Conservation (phyloP, 2,329 filamentous ascomycete species). For the Phaeoacremonium minimum region DNA sequence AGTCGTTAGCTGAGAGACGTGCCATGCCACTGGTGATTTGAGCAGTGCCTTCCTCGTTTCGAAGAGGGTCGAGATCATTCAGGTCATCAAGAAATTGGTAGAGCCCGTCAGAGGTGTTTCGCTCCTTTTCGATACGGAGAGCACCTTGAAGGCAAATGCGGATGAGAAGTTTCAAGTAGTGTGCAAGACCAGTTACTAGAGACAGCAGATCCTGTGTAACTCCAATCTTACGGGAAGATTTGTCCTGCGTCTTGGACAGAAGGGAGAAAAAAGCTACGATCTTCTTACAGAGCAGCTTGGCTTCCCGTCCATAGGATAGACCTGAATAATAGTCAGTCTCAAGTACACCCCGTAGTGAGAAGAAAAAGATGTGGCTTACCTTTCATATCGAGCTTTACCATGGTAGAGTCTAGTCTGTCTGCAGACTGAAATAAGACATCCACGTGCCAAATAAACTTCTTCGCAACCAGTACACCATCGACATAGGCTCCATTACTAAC, state of each 20-base stretch:
- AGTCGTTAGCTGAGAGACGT: conserved; percentile 67
- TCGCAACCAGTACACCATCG: conserved; percentile 90
- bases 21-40: conserved; percentile 64
- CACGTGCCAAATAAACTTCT: conserved; percentile 93
- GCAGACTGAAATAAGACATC: conserved; percentile 88
- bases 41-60: conserved; percentile 58
- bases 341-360: conserved; percentile 8
- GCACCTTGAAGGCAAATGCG: conserved; percentile 94
- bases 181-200: conserved; percentile 89
- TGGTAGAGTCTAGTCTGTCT: conserved; percentile 74
- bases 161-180: conserved; percentile 96
- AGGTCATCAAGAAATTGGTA: conserved; percentile 81
- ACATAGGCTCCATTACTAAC: conserved; percentile 97
- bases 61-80: conserved; percentile 73
- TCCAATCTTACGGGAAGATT: conserved; percentile 81
- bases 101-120: conserved; percentile 67
- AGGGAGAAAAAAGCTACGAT: conserved; percentile 97
- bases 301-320: conserved; percentile 87
- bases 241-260: conserved; percentile 90
- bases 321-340: conserved; percentile 42
- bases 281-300: conserved; percentile 99
- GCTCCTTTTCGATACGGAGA: conserved; percentile 84
- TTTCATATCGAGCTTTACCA: conserved; percentile 68
- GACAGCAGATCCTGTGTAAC: conserved; percentile 98
- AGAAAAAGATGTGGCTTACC: conserved; percentile 57